Percentiles rank a stretch among this genome's conserved stretches.
These are phyloP conservation scores for Termitomyces sp. DNA, from an alignment of 768 basidiomycete genomes.

Conservation along the genomic window DNA sequence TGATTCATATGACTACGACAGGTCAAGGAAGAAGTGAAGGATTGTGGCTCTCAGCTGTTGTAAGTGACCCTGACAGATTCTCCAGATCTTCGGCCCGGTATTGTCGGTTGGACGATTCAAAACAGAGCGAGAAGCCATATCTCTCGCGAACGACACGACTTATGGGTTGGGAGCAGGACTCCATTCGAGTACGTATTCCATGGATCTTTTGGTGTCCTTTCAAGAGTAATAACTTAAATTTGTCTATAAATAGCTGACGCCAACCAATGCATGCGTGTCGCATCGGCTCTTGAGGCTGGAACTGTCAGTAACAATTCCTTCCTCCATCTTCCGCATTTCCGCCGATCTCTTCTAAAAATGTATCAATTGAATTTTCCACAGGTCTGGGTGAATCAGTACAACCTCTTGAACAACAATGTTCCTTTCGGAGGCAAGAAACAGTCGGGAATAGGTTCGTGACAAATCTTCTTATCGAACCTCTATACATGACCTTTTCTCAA, in stretches of 20 bases:
- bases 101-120: slow-evolving; percentile 77
- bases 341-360: not conserved
- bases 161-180: slow-evolving; percentile 93
- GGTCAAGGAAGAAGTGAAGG: slow-evolving; percentile 66
- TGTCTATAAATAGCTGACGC: slow-evolving; percentile 52
- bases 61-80: not conserved
- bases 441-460: slow-evolving; percentile 71
- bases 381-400: slow-evolving; percentile 95
- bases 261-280: slow-evolving; percentile 85
- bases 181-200: slow-evolving; percentile 62
- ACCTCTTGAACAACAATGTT: slow-evolving; percentile 75
- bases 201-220: not conserved
- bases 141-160: slow-evolving; percentile 78
- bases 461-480: not conserved
- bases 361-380: slow-evolving; percentile 17
- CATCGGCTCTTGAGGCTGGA: slow-evolving; percentile 81
- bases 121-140: slow-evolving; percentile 82
- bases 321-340: not conserved
- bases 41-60: not conserved
- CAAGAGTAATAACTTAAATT: slow-evolving; percentile 4
- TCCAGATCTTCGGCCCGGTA: slow-evolving; percentile 92
- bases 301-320: slow-evolving; percentile 49
- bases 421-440: slow-evolving; percentile 97
- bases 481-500: not conserved
- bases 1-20: slow-evolving; percentile 17